These are phyloP conservation scores for Candida frijolesensis DNA, from an alignment of 1,139 yeast genomes.

Conservation along the genomic window DNA sequence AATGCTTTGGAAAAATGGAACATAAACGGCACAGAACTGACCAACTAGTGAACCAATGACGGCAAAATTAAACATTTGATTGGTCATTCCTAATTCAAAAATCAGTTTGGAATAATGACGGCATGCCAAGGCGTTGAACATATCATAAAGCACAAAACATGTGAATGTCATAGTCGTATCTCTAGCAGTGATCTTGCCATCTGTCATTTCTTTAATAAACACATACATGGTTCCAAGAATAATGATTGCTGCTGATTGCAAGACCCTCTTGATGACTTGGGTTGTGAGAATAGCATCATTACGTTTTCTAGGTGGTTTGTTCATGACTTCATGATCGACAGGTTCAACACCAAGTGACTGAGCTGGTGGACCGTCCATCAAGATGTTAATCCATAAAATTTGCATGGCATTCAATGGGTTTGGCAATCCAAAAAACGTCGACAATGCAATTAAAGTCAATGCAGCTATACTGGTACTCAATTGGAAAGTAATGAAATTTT, in stretches of 20 bases:
- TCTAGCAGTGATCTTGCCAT: constrained; percentile 80
- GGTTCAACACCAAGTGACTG: constrained; percentile 97
- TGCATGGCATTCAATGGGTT: constrained; percentile 99
- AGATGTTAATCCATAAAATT: constrained; percentile 92
- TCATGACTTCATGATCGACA: constrained; percentile 93
- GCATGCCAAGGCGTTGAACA: constrained; percentile 93
- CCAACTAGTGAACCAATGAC: constrained; percentile 88
- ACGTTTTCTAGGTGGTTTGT: constrained; percentile 88
- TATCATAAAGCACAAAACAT: constrained; percentile 90
- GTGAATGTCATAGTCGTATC: constrained; percentile 99
- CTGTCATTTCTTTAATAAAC: constrained; percentile 81
- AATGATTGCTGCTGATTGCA: constrained; percentile 74
- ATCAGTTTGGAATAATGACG: constrained; percentile 84
- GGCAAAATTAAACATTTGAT: constrained; percentile 90
- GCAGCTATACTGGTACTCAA: constrained; percentile 96
- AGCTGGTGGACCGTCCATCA: constrained; percentile 99
- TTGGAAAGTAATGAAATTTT: constrained; percentile 91
- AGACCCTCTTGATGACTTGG: constrained; percentile 67
- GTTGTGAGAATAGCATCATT: constrained; percentile 77
- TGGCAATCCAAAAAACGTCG: constrained; percentile 85
- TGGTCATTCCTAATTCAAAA: constrained; percentile 73
- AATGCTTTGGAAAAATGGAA: constrained; percentile 86
- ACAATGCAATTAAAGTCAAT: constrained; percentile 78
- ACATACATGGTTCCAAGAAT: constrained; percentile 80
- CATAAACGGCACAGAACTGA: constrained; percentile 90